Percentiles rank a stretch among this genome's conserved stretches.
phyloP scores from a whole-genome alignment of 805 yeast genomes.

The Kazachstania viticola region DNA sequence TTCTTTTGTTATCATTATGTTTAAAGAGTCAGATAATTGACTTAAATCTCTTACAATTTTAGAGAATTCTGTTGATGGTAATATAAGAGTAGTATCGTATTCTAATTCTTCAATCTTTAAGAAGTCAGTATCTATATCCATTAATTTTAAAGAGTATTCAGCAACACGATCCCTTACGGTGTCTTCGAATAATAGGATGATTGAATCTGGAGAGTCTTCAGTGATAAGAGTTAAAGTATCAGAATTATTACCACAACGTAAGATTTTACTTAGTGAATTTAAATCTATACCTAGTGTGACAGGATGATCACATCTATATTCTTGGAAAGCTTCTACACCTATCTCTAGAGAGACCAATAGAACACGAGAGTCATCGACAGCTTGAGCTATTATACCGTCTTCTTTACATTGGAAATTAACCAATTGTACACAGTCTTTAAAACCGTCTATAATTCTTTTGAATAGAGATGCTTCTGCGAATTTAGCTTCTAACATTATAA shows the following conservation, averaged over 20 bases:
- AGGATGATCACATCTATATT: conserved; percentile 91
- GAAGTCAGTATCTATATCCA: conserved; percentile 95
- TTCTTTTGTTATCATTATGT: conserved; percentile 80
- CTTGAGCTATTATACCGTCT: conserved; percentile 90
- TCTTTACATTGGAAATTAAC: conserved; percentile 97
- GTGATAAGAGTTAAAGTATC: conserved; percentile 84
- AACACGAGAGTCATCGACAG: conserved; percentile 95
- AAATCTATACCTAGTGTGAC: conserved; percentile 86
- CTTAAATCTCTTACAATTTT: conserved; percentile 82
- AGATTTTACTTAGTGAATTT: conserved; percentile 74
- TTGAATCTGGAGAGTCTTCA: conserved; percentile 74
- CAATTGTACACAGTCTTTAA: conserved; percentile 86
- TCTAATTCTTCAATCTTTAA: conserved; percentile 90
- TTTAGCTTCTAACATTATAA: conserved; percentile 87
- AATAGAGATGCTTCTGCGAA: conserved; percentile 85
- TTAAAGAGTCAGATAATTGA: conserved; percentile 77
- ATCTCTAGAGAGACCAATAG: conserved; percentile 78
- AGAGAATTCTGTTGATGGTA: conserved; percentile 84
- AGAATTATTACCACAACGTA: conserved; percentile 82
- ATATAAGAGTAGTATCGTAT: conserved; percentile 70
- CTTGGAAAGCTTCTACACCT: conserved; percentile 79
- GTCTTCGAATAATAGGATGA: conserved; percentile 81
- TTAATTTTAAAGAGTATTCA: conserved; percentile 81
- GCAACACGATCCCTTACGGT: conserved; percentile 81
- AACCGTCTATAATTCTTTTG: conserved; percentile 86